Evolutionary conservation across 1,139 yeast genomes (phyloP).

Genomic region (Yamadazyma sp.): DNA sequence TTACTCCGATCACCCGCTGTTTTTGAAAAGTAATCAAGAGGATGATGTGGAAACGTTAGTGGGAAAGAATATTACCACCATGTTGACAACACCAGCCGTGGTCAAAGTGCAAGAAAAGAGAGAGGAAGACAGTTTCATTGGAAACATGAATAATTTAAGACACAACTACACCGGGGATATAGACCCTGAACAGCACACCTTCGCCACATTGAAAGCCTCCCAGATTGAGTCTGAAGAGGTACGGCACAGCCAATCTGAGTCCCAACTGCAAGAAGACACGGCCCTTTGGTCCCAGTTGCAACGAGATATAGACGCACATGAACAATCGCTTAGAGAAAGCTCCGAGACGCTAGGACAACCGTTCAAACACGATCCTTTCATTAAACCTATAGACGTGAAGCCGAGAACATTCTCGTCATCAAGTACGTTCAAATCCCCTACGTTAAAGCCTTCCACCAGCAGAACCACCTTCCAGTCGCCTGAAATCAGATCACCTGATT

Average conservation of each 20-base stretch:
- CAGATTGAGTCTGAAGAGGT: too few species aligned
- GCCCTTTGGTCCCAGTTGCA: background rate
- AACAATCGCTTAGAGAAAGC: background rate
- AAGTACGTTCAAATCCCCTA: conserved; percentile 5
- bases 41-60: conserved; percentile 15
- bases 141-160: conserved; percentile 31
- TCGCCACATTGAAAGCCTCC: too few species aligned
- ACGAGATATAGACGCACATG: conserved; percentile 1
- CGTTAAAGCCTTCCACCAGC: conserved; percentile 2
- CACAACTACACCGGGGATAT: conserved; percentile 26
- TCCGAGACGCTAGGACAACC: background rate
- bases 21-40: conserved; percentile 6
- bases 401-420: conserved; percentile 1
- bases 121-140: conserved; percentile 22
- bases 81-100: background rate
- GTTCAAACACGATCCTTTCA: background rate
- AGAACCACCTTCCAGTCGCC: background rate
- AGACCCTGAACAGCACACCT: background rate
- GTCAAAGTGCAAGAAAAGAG: conserved; percentile 13
- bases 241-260: background rate
- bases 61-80: conserved; percentile 3
- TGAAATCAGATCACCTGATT: conserved; percentile 1
- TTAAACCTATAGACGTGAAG: background rate
- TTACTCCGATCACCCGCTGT: conserved; percentile 4
- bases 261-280: background rate